These are phyloP conservation scores for Thalassiosira gravida DNA, from an alignment of 352 stramenopile genomes.

Conservation along the genomic window DNA sequence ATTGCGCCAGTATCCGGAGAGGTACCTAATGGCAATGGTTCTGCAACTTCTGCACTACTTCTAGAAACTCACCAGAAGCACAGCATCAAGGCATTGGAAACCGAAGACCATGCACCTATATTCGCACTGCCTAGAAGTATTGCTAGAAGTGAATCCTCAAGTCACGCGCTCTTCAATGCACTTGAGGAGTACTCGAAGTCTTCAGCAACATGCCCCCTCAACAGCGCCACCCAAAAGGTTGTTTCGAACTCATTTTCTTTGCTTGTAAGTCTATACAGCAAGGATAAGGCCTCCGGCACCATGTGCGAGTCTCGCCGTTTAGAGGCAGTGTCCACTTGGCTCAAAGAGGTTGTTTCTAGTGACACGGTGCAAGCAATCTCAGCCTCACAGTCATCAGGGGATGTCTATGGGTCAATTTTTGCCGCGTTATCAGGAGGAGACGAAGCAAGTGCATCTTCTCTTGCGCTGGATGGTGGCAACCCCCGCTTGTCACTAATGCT, in stretches of 20 bases:
- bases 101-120: constrained; percentile 43
- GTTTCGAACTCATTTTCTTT: constrained; percentile 58
- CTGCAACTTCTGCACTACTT: constrained; percentile 27
- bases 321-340: constrained; percentile 51
- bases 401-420: constrained; percentile 69
- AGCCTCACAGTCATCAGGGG: constrained; percentile 31
- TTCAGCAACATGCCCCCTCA: constrained; percentile 20
- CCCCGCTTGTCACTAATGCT: constrained; percentile 67
- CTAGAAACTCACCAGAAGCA: constrained; percentile 70
- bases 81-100: constrained; percentile 35
- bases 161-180: constrained; percentile 21
- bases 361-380: constrained; percentile 38
- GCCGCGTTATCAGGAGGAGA: constrained; percentile 72
- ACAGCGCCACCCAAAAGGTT: constrained; percentile 24
- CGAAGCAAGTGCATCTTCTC: constrained; percentile 51
- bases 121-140: constrained; percentile 54
- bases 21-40: constrained; percentile 1
- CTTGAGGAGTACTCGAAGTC: constrained; percentile 53
- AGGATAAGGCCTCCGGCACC: constrained; percentile 17
- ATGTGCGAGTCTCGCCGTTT: constrained; percentile 34
- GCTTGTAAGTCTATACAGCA: constrained; percentile 43
- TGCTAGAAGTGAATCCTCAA: constrained; percentile 2
- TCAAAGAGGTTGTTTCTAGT: constrained; percentile 49
- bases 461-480: constrained; percentile 62
- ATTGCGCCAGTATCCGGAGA: constrained; percentile 11